phyloP scores from a whole-genome alignment of 106 monocot genomes.

The Acorus gramineus region DNA sequence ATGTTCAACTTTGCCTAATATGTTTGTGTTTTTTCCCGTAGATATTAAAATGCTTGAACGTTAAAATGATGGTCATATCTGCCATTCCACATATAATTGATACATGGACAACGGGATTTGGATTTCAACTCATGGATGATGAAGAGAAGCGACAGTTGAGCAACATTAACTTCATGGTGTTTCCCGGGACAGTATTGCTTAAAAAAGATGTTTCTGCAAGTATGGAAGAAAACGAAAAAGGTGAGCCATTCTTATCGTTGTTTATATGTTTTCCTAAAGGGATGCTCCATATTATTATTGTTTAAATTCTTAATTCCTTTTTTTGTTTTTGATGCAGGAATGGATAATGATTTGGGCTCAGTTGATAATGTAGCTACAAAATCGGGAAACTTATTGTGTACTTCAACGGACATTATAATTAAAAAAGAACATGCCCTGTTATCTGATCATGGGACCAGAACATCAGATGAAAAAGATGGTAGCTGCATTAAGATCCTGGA shows the following conservation, averaged over 20 bases:
- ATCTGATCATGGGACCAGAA: too few relatives aligned
- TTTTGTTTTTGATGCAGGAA: slow-evolving; percentile 5
- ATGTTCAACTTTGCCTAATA: too few relatives aligned
- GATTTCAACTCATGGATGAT: slow-evolving; percentile 53
- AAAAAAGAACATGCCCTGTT: too few relatives aligned
- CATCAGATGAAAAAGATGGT: too few relatives aligned
- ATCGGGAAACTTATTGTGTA: neutral
- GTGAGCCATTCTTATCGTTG: slow-evolving; percentile 7
- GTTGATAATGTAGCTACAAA: slow-evolving; percentile 6
- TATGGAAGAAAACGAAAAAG: slow-evolving; percentile 26
- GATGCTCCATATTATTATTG: neutral
- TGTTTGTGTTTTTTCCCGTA: slow-evolving; percentile 18
- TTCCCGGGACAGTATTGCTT: slow-evolving; percentile 69
- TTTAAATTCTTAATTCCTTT: neutral
- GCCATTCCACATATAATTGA: slow-evolving; percentile 81
- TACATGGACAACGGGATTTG: slow-evolving; percentile 77
- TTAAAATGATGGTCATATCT: slow-evolving; percentile 71
- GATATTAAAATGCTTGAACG: slow-evolving; percentile 73
- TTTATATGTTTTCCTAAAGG: neutral
- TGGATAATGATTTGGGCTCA: neutral
- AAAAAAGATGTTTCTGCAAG: slow-evolving; percentile 50
- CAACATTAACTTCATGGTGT: slow-evolving; percentile 62
- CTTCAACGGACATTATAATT: too few relatives aligned
- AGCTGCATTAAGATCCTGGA: too few relatives aligned
- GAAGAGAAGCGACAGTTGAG: slow-evolving; percentile 41